Conservation (phyloP, 2,329 filamentous ascomycete genomes). For the Aspergillus pseudotamarii region DNA sequence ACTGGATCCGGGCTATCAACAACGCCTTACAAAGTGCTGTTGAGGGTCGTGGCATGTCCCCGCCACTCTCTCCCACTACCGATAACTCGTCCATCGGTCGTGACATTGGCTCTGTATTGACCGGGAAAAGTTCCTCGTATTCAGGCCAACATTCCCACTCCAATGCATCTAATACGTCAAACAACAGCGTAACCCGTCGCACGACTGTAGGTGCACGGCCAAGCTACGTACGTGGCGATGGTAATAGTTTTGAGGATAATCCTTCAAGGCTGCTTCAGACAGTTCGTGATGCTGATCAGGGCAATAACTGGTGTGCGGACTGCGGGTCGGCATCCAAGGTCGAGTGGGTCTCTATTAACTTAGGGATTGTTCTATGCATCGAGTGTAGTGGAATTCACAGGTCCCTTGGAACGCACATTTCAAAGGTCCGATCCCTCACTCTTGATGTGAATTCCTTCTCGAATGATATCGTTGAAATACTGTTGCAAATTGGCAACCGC, state of each 20-base stretch:
- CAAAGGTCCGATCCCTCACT: slow-evolving; percentile 92
- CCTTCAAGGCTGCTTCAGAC: slow-evolving; percentile 84
- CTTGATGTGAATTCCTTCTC: slow-evolving; percentile 96
- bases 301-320: slow-evolving; percentile 92
- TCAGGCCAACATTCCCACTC: slow-evolving; percentile 57
- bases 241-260: slow-evolving; percentile 76
- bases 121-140: slow-evolving; percentile 77
- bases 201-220: slow-evolving; percentile 91
- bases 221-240: slow-evolving; percentile 67
- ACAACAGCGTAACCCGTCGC: slow-evolving; percentile 72
- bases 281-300: slow-evolving; percentile 86
- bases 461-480: slow-evolving; percentile 90
- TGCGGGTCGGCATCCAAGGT: slow-evolving; percentile 90
- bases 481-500: slow-evolving; percentile 88
- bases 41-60: slow-evolving; percentile 68
- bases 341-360: slow-evolving; percentile 98
- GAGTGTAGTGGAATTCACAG: slow-evolving; percentile 98
- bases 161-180: slow-evolving; percentile 31
- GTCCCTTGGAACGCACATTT: slow-evolving; percentile 94
- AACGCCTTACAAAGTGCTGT: slow-evolving; percentile 96
- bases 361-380: slow-evolving; percentile 94
- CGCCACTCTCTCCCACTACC: slow-evolving; percentile 47
- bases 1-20: slow-evolving; percentile 95
- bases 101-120: slow-evolving; percentile 90
- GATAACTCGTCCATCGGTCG: slow-evolving; percentile 67